These are phyloP conservation scores for Aspergillus jensenii DNA, from an alignment of 2,329 filamentous ascomycete genomes.

Conservation along the genomic window DNA sequence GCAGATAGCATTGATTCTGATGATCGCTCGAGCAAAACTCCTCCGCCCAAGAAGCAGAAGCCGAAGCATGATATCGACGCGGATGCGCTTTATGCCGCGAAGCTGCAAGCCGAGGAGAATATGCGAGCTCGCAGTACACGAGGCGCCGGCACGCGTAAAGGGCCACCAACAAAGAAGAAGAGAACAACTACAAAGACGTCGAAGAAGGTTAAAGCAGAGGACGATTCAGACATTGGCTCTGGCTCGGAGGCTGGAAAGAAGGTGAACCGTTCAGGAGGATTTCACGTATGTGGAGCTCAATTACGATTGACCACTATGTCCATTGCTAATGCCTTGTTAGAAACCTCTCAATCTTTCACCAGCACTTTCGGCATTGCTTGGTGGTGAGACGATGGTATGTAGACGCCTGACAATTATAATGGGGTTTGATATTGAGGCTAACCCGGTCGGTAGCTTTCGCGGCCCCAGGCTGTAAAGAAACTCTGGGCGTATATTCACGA, in stretches of 20 bases:
- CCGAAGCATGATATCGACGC: slow-evolving; percentile 67
- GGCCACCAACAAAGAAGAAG: slow-evolving; percentile 64
- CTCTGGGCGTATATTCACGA: slow-evolving; percentile 94
- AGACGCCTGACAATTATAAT: not conserved
- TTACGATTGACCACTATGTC: not conserved
- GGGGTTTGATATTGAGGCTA: slow-evolving; percentile 14
- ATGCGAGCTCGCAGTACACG: slow-evolving; percentile 72
- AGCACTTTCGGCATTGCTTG: slow-evolving; percentile 45
- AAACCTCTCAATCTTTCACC: slow-evolving; percentile 49
- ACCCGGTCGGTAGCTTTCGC: slow-evolving; percentile 65
- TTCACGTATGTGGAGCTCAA: slow-evolving; percentile 61
- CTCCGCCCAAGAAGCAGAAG: slow-evolving; percentile 61
- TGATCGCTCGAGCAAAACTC: slow-evolving; percentile 30
- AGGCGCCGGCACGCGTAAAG: slow-evolving; percentile 64
- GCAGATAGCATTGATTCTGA: slow-evolving; percentile 45
- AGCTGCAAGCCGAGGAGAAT: slow-evolving; percentile 91
- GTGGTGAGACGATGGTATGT: slow-evolving; percentile 45
- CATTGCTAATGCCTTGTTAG: slow-evolving; percentile 22
- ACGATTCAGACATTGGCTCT: slow-evolving; percentile 75
- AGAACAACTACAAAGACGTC: slow-evolving; percentile 49
- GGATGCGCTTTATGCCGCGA: slow-evolving; percentile 82
- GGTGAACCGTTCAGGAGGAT: slow-evolving; percentile 78
- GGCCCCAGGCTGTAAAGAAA: slow-evolving; percentile 93
- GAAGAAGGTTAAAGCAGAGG: slow-evolving; percentile 72
- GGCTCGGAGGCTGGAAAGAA: slow-evolving; percentile 62